Percentiles rank a stretch among this genome's conserved stretches.
Conservation (phyloP, 2,329 filamentous ascomycete species). For the Aaosphaeria arxii region DNA sequence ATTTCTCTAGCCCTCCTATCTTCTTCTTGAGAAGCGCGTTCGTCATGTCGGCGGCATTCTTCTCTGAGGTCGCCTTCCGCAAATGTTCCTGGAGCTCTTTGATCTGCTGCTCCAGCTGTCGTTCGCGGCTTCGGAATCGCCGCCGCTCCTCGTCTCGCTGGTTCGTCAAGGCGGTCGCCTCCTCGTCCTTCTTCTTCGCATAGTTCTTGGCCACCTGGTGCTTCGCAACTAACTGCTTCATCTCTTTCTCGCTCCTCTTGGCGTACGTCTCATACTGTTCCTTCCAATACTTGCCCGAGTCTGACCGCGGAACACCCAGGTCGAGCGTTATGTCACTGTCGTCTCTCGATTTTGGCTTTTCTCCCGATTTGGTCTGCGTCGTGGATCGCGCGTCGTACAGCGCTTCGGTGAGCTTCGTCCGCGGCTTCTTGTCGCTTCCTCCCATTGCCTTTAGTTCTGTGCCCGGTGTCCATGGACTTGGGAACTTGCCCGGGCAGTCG, state of each 20-base stretch:
- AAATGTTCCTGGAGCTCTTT: slow-evolving; percentile 40
- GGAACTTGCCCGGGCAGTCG: slow-evolving; percentile 47
- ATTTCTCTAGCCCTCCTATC: slow-evolving; percentile 25
- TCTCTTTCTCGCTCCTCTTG: slow-evolving; percentile 67
- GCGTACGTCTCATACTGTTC: slow-evolving; percentile 72
- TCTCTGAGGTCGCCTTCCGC: slow-evolving; percentile 31
- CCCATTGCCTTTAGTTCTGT: slow-evolving; percentile 28
- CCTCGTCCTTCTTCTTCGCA: slow-evolving; percentile 72
- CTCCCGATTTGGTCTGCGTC: slow-evolving; percentile 24
- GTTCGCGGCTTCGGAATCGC: slow-evolving; percentile 63
- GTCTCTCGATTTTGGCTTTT: slow-evolving; percentile 37
- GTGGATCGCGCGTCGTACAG: slow-evolving; percentile 45
- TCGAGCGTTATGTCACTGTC: slow-evolving; percentile 67
- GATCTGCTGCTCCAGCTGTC: slow-evolving; percentile 60
- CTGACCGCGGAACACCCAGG: slow-evolving; percentile 69
- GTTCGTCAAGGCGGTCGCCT: slow-evolving; percentile 64
- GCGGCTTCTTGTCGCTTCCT: slow-evolving; percentile 29
- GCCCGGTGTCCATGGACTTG: slow-evolving; percentile 50
- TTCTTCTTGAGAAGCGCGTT: slow-evolving; percentile 32
- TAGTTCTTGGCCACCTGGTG: slow-evolving; percentile 77
- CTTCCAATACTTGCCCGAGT: slow-evolving; percentile 79
- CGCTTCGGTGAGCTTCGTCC: slow-evolving; percentile 44
- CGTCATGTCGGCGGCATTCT: slow-evolving; percentile 27
- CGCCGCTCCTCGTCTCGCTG: slow-evolving; percentile 67
- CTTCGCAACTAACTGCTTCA: slow-evolving; percentile 75